Evolutionary conservation across 768 basidiomycete genomes (phyloP).

Genomic region (Xerocomellus dryophilus): DNA sequence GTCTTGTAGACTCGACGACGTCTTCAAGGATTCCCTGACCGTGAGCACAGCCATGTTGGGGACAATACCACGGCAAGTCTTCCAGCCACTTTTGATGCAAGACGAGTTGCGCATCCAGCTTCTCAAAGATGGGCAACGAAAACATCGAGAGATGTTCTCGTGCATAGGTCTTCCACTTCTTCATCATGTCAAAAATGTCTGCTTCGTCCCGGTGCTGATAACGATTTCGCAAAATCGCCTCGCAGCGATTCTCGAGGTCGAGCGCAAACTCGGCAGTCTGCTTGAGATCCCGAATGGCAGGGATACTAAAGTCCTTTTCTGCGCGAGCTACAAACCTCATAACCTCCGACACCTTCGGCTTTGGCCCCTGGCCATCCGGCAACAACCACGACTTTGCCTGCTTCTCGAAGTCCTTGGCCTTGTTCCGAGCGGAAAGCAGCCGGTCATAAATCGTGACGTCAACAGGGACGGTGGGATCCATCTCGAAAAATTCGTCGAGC

Average conservation of each 20-base stretch:
- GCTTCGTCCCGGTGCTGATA: conserved; percentile 54
- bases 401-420: conserved; percentile 78
- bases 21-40: conserved; percentile 67
- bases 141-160: conserved; percentile 71
- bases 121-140: conserved; percentile 67
- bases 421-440: conserved; percentile 58
- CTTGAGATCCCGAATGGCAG: conserved; percentile 62
- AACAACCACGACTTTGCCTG: conserved; percentile 70
- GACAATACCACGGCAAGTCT: conserved; percentile 76
- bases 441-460: conserved; percentile 64
- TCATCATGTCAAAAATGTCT: conserved; percentile 70
- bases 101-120: conserved; percentile 63
- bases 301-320: conserved; percentile 74
- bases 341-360: conserved; percentile 67
- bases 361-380: conserved; percentile 50
- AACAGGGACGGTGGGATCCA: conserved; percentile 66
- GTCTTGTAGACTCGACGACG: conserved; percentile 68
- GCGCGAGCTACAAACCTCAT: conserved; percentile 64
- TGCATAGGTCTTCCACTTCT: conserved; percentile 71
- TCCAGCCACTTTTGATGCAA: conserved; percentile 70
- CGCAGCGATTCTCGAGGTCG: conserved; percentile 74
- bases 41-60: conserved; percentile 62
- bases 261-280: conserved; percentile 71
- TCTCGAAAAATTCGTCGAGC: conserved; percentile 66
- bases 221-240: conserved; percentile 64